phyloP scores from a whole-genome alignment of 176 grass and related monocot species.

The Urochloa ruziziensis region DNA sequence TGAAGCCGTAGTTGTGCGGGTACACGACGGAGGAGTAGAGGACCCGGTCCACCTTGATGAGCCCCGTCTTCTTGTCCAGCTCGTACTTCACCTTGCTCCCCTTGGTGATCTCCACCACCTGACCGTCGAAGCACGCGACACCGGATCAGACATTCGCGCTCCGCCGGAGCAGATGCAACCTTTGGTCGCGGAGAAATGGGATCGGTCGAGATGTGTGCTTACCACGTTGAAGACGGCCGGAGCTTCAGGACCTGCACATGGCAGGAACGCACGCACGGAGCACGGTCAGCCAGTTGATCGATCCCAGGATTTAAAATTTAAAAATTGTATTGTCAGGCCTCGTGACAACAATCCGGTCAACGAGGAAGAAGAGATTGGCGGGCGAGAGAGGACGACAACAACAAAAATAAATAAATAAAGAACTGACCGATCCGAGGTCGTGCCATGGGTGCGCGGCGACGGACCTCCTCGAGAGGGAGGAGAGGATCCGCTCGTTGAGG shows the following conservation, averaged over 20 bases:
- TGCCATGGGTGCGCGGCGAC: constrained; percentile 98
- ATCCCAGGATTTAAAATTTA: not conserved
- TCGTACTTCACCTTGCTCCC: constrained; percentile 99
- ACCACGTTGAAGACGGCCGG: constrained; percentile 90
- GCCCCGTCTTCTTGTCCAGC: constrained; percentile 94
- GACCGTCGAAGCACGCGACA: not conserved
- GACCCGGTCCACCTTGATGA: constrained; percentile 90
- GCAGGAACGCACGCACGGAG: not conserved
- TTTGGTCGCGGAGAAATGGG: not conserved
- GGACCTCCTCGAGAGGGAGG: constrained; percentile 76
- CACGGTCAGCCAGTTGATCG: not conserved
- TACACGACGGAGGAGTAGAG: constrained; percentile 94
- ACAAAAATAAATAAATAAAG: not conserved
- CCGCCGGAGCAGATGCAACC: not conserved
- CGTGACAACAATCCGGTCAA: not conserved
- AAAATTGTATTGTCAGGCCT: not conserved
- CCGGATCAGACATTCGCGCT: not conserved
- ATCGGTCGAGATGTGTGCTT: constrained; percentile 30
- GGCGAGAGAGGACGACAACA: no score
- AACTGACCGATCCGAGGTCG: constrained; percentile 81
- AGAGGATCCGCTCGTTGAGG: constrained; percentile 91
- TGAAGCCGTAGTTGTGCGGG: constrained; percentile 94
- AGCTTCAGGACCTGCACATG: constrained; percentile 58
- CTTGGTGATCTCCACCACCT: constrained; percentile 92
- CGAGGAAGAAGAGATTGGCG: not conserved